A percentile compares a stretch with the other conserved stretches of the same genome.
phyloP scores from a whole-genome alignment of 495 filamentous ascomycete species.

The Penicillium lagena region DNA sequence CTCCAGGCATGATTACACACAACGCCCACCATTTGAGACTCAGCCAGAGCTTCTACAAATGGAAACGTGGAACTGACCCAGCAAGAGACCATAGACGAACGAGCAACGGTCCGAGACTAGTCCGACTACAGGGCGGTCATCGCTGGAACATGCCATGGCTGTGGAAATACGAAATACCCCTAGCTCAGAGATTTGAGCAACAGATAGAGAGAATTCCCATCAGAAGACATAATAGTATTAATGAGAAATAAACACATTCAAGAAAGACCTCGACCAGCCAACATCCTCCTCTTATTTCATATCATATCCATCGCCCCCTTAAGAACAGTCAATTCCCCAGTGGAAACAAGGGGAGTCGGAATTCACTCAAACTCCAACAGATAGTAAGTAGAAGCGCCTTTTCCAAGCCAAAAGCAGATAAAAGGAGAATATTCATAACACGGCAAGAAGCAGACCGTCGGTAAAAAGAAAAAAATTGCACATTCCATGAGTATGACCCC shows the following conservation, averaged over 20 bases:
- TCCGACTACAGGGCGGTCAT: too few relatives aligned
- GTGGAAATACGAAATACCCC: too few relatives aligned
- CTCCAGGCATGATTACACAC: too few relatives aligned
- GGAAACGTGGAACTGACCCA: too few relatives aligned
- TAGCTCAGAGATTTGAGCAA: neutral
- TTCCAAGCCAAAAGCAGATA: constrained; percentile 20
- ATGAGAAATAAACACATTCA: constrained; percentile 18
- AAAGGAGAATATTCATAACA: constrained; percentile 20
- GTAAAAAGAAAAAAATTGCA: too few relatives aligned
- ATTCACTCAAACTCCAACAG: constrained; percentile 19
- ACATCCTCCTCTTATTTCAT: constrained; percentile 2
- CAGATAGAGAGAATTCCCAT: constrained; percentile 9
- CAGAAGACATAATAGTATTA: constrained; percentile 15
- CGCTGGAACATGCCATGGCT: too few relatives aligned
- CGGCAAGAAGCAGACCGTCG: too few relatives aligned
- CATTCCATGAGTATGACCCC: too few relatives aligned
- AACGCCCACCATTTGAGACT: too few relatives aligned
- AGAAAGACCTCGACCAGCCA: constrained; percentile 3
- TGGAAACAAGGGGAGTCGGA: constrained; percentile 2
- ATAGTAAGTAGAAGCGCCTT: constrained; percentile 22
- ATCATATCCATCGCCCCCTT: constrained; percentile 2
- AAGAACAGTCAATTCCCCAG: constrained; percentile 6
- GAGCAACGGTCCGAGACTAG: too few relatives aligned
- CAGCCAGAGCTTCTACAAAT: too few relatives aligned
- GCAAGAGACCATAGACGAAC: too few relatives aligned